phyloP scores from a whole-genome alignment of 108 stramenopile genomes.

The Cyclotella choctawhatcheeana region DNA sequence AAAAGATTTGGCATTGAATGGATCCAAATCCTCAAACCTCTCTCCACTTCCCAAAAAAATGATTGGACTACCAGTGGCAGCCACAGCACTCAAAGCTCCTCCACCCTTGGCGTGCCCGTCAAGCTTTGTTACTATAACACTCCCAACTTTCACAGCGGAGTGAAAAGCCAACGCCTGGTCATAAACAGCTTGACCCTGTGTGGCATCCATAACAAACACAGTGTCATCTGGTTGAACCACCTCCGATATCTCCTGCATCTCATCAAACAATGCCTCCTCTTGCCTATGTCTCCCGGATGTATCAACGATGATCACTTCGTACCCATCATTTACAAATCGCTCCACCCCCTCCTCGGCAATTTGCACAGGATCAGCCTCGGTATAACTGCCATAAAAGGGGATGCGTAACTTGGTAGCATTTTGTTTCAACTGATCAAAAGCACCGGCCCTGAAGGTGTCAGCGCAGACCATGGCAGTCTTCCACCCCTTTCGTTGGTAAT shows the following conservation, averaged over 20 bases:
- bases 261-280: constrained; percentile 95
- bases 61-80: constrained; percentile 95
- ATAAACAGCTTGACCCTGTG: constrained; percentile 97
- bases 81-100: constrained; percentile 96
- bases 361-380: constrained; percentile 95
- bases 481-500: constrained; percentile 89
- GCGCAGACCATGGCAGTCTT: constrained; percentile 97
- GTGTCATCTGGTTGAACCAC: constrained; percentile 93
- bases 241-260: constrained; percentile 96
- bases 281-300: constrained; percentile 96
- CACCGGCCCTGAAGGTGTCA: constrained; percentile 98
- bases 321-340: constrained; percentile 89
- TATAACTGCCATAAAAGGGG: constrained; percentile 94
- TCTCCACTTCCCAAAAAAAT: constrained; percentile 97
- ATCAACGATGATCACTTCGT: constrained; percentile 98
- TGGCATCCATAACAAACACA: constrained; percentile 98
- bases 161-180: constrained; percentile 96
- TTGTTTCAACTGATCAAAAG: constrained; percentile 98
- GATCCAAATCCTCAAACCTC: constrained; percentile 97
- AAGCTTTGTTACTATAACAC: constrained; percentile 96
- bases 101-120: constrained; percentile 99
- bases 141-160: constrained; percentile 92
- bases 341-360: constrained; percentile 97
- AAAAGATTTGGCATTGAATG: constrained; percentile 94
- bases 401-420: constrained; percentile 97